Base-by-base conservation (phyloP, 768 basidiomycete genomes). In the Russula vinacea region DNA sequence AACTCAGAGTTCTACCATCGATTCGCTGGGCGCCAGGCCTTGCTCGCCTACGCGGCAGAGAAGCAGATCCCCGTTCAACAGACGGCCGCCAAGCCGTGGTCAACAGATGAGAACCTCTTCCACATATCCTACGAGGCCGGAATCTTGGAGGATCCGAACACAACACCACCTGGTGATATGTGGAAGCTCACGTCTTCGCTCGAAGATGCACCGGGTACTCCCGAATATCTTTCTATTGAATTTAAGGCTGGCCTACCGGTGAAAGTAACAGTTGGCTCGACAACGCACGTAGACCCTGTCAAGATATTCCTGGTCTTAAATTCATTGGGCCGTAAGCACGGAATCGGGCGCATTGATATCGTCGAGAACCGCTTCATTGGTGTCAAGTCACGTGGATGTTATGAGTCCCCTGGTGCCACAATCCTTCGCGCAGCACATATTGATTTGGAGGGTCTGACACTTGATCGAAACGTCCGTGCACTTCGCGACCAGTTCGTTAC, bases 111-210 rank as follows among this genome's bases (percentile, higher is more conserved):
- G 79, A 99, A 98, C 79, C 83, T 99, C 54, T 98, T 96, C 88
- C 97, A 99, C 81, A 99, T 98, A 78, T 98, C 97, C 19, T 99
- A 98, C 78, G 97, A 99, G 77, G 96, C 97, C 13, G 97, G 96
- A 51, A 98, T 99, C 75, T 87, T 99, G 68, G 97, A 99, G 76
- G 90, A 98, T 73, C 97, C 97, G 67, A 85, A 96, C 81, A 87
- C 80, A 64, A 98, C 94, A 6, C 97, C 97, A 58, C 96, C 96
- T 19, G 74, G 75, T 14, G 96, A 98, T 81, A 99, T 99, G 97
- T 99, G 97, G 97, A 98, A 98, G 76, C 86, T 98, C 68, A 98
- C 92, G 67, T 80, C 82, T 62, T 83, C 89, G 29, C 89, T 92
- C 40, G 89, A 94, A 72, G 76, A 86, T 52, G 93, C 95, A 1